Evolutionary conservation across 108 stramenopile species (phyloP).

Genomic region (Bacterosira constricta): DNA sequence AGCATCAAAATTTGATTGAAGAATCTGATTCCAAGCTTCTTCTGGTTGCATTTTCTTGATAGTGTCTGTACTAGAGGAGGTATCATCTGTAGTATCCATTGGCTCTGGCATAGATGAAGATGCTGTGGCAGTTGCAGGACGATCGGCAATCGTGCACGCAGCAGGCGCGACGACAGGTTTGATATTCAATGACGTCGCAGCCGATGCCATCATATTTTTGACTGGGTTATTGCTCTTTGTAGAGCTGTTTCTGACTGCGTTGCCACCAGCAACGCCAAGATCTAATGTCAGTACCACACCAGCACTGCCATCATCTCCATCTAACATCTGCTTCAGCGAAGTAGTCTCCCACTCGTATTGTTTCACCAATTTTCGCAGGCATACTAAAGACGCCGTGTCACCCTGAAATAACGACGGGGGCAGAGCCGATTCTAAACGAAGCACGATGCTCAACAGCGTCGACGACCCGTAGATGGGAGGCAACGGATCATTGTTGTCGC

Average conservation of each 20-base stretch:
- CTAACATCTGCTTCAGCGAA: slow-evolving; percentile 33
- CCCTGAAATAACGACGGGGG: slow-evolving; percentile 17
- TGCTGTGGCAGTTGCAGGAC: slow-evolving; percentile 1
- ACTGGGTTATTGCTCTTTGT: not conserved
- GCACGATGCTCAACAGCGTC: slow-evolving; percentile 20
- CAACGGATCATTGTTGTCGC: not conserved
- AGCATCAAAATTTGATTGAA: slow-evolving; percentile 68
- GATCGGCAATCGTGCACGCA: not conserved
- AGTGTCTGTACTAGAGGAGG: not conserved
- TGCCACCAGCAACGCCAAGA: slow-evolving; percentile 1
- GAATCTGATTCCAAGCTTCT: slow-evolving; percentile 43
- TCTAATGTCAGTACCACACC: slow-evolving; percentile 44
- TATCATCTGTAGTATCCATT: slow-evolving; percentile 8
- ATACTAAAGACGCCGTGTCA: slow-evolving; percentile 28
- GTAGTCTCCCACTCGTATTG: slow-evolving; percentile 38
- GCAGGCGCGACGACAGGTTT: slow-evolving; percentile 10
- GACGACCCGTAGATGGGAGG: slow-evolving; percentile 10
- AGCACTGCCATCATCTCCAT: slow-evolving; percentile 44
- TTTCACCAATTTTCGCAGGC: slow-evolving; percentile 22
- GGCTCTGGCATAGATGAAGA: slow-evolving; percentile 10
- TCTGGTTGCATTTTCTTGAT: slow-evolving; percentile 15
- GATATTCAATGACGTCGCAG: slow-evolving; percentile 33
- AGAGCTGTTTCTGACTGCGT: not conserved
- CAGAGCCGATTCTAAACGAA: slow-evolving; percentile 23
- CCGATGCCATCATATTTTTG: slow-evolving; percentile 20